These are phyloP conservation scores for Suillus plorans DNA, from an alignment of 768 basidiomycete species.

Conservation along the genomic window DNA sequence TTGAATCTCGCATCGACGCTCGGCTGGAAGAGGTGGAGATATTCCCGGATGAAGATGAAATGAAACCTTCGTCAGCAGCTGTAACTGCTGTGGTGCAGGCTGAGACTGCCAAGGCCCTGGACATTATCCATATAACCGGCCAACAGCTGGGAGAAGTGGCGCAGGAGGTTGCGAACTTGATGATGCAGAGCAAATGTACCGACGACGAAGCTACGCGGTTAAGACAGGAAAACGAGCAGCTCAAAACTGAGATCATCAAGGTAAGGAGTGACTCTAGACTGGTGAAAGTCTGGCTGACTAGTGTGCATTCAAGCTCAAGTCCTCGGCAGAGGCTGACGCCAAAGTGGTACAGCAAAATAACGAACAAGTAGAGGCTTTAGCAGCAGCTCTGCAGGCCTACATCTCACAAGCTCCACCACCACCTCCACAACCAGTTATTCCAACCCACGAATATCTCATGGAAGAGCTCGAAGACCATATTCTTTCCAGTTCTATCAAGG, in stretches of 20 bases:
- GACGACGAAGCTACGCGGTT: constrained; percentile 21
- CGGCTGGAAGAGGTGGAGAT: constrained; percentile 27
- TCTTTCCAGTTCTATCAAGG: constrained; percentile 24
- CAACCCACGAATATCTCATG: constrained; percentile 30
- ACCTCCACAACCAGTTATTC: constrained; percentile 16
- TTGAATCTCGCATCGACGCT: constrained; percentile 30
- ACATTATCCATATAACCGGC: constrained; percentile 12
- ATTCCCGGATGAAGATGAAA: constrained; percentile 17
- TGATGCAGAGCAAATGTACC: constrained; percentile 26
- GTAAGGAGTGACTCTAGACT: constrained; percentile 16
- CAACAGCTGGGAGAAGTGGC: constrained; percentile 33
- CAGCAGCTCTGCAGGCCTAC: constrained; percentile 30
- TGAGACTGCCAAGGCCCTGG: neutral
- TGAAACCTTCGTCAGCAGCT: constrained; percentile 18
- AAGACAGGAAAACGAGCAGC: constrained; percentile 27
- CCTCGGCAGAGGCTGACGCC: constrained; percentile 14
- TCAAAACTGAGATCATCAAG: constrained; percentile 26
- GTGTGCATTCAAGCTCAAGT: constrained; percentile 14
- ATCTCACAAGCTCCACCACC: constrained; percentile 26
- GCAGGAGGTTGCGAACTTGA: constrained; percentile 32
- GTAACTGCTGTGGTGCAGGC: constrained; percentile 27
- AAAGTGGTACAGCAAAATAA: constrained; percentile 17
- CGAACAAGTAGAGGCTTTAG: constrained; percentile 30
- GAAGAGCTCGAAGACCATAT: constrained; percentile 25
- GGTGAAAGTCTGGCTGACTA: constrained; percentile 8